Conservation (phyloP, 2,329 filamentous ascomycete species). For the Paecilomyces sp. region DNA sequence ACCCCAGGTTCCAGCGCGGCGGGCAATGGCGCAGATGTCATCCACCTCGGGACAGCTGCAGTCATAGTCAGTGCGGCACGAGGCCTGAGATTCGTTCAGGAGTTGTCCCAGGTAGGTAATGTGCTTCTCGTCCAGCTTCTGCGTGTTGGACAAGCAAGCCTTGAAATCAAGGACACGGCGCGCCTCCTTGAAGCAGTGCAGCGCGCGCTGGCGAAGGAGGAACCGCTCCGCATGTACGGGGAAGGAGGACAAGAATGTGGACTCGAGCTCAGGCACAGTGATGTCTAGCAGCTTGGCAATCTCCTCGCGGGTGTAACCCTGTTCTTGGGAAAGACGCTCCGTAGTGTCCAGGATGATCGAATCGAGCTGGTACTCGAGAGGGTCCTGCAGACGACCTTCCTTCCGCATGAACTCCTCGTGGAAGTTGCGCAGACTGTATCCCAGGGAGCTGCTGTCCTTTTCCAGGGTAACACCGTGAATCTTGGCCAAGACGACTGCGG, state of each 20-base stretch:
- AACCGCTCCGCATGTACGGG: slow-evolving; percentile 83
- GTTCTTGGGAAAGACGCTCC: slow-evolving; percentile 64
- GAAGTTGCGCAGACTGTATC: slow-evolving; percentile 76
- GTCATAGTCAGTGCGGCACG: slow-evolving; percentile 80
- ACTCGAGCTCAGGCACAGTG: slow-evolving; percentile 63
- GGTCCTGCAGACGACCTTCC: slow-evolving; percentile 40
- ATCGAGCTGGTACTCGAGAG: slow-evolving; percentile 61
- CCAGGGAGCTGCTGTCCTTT: slow-evolving; percentile 72
- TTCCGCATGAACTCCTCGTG: slow-evolving; percentile 70
- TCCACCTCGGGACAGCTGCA: slow-evolving; percentile 94
- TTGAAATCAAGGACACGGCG: slow-evolving; percentile 79
- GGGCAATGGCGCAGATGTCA: slow-evolving; percentile 72
- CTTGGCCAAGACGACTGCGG: slow-evolving; percentile 61
- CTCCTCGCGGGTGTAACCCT: slow-evolving; percentile 84
- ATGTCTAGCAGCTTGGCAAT: slow-evolving; percentile 66
- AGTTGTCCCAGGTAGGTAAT: slow-evolving; percentile 68
- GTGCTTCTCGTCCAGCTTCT: slow-evolving; percentile 57
- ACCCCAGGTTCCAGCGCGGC: slow-evolving; percentile 71
- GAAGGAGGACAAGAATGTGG: slow-evolving; percentile 77
- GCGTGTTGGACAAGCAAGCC: slow-evolving; percentile 55
- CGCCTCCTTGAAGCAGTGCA: slow-evolving; percentile 89
- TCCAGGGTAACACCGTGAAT: slow-evolving; percentile 59
- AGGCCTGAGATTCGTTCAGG: slow-evolving; percentile 83
- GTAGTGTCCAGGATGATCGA: slow-evolving; percentile 64
- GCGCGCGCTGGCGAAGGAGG: slow-evolving; percentile 76